A percentile compares a stretch with the other conserved stretches of the same genome.
phyloP scores from a whole-genome alignment of 176 grass and related monocot genomes.

The Leersia perrieri region DNA sequence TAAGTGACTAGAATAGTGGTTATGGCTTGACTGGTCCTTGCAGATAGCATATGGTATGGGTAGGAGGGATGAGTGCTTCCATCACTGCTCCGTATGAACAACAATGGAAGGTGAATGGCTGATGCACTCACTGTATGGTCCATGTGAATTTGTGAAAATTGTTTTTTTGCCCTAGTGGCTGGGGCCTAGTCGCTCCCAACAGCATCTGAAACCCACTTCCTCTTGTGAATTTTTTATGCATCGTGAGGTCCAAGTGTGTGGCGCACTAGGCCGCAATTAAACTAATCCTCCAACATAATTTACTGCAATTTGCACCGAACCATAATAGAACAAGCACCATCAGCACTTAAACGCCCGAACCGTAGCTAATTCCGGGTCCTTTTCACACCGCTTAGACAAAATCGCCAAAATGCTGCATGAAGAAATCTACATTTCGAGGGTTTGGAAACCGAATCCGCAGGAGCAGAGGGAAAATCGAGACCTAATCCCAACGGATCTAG shows the following conservation, averaged over 20 bases:
- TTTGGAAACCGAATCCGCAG: background rate
- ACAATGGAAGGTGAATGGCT: background rate
- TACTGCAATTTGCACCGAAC: background rate
- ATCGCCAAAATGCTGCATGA: background rate
- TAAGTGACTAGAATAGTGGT: background rate
- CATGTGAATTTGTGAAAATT: background rate
- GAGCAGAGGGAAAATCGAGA: background rate
- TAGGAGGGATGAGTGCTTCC: background rate
- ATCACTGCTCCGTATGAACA: background rate
- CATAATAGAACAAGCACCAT: background rate
- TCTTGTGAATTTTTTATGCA: background rate
- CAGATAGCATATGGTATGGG: background rate
- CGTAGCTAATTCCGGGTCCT: background rate
- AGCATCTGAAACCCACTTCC: conserved; percentile 19
- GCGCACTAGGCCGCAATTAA: background rate
- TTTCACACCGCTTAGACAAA: background rate
- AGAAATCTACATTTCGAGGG: background rate
- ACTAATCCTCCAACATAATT: background rate
- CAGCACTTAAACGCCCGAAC: background rate
- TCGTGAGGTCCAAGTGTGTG: background rate
- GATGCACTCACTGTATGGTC: background rate
- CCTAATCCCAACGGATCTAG: background rate
- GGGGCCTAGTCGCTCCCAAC: conserved; percentile 6
- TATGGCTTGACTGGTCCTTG: background rate
- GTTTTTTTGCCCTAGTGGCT: background rate